A percentile compares a stretch with the other conserved stretches of the same genome.
Conservation (phyloP, 2,329 filamentous ascomycete genomes). For the Metarhizium rileyi region DNA sequence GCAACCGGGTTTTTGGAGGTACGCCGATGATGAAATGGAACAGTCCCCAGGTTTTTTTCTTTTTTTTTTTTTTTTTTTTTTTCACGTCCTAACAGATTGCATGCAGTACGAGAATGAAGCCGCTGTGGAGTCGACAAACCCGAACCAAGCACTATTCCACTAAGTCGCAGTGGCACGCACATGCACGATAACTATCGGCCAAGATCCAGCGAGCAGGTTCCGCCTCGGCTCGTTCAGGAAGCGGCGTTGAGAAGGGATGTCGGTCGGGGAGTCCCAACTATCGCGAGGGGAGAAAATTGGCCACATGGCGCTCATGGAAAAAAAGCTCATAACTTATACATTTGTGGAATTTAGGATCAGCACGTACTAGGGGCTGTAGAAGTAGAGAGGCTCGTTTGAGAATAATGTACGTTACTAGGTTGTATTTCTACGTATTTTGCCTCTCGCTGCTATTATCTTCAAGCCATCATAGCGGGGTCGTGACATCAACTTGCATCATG, state of each 20-base stretch:
- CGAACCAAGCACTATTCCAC: slow-evolving; percentile 30
- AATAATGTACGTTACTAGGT: neutral
- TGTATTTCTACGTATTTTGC: neutral
- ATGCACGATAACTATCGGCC: neutral
- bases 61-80: slow-evolving; percentile 2
- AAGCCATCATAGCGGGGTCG: neutral
- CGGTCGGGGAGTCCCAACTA: neutral
- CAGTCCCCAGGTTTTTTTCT: too few relatives aligned
- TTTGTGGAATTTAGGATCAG: neutral
- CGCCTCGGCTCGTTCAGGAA: too few relatives aligned
- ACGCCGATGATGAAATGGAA: slow-evolving; percentile 28
- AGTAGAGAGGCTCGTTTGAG: neutral
- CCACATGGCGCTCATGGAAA: neutral
- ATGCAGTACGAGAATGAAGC: slow-evolving; percentile 32
- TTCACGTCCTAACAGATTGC: slow-evolving; percentile 10
- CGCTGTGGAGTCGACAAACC: slow-evolving; percentile 21
- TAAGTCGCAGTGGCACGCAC: slow-evolving; percentile 10
- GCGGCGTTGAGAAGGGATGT: slow-evolving; percentile 15
- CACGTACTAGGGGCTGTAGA: neutral
- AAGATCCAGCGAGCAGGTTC: neutral
- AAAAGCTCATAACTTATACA: neutral
- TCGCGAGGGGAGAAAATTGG: neutral
- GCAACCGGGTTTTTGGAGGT: slow-evolving; percentile 83
- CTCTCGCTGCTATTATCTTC: neutral
- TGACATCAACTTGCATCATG: too few relatives aligned